Evolutionary conservation across 2,329 filamentous ascomycete species (phyloP).

Genomic region (Simplicillium sp.): DNA sequence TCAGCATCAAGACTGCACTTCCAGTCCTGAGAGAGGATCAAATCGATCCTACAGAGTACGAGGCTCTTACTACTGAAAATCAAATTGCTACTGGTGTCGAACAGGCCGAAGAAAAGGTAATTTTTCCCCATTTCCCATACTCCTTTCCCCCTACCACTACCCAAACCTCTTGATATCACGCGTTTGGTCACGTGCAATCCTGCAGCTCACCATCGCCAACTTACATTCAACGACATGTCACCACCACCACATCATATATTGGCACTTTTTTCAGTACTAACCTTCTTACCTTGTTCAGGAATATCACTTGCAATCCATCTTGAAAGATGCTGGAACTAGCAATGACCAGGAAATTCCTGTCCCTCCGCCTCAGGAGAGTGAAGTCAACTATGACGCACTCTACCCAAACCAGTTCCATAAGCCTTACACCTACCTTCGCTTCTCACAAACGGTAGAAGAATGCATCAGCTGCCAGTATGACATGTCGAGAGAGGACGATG

Average conservation of each 20-base stretch:
- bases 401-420: constrained; percentile 74
- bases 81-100: constrained; percentile 95
- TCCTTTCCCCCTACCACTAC: too few relatives aligned
- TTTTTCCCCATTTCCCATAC: constrained; percentile 33
- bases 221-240: constrained; percentile 10
- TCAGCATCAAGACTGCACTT: constrained; percentile 82
- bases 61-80: constrained; percentile 72
- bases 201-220: constrained; percentile 10
- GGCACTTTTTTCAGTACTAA: constrained; percentile 12
- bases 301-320: constrained; percentile 85
- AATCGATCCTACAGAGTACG: constrained; percentile 78
- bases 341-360: constrained; percentile 56
- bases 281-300: constrained; percentile 46
- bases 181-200: constrained; percentile 31
- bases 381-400: constrained; percentile 77
- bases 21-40: constrained; percentile 83
- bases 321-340: constrained; percentile 45
- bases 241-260: constrained; percentile 13
- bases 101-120: constrained; percentile 92
- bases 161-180: constrained; percentile 34
- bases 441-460: constrained; percentile 96
- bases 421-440: constrained; percentile 90
- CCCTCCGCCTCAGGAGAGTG: constrained; percentile 53
- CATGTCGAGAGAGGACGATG: constrained; percentile 85
- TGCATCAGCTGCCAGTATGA: constrained; percentile 86